Evolutionary conservation across 805 yeast genomes (phyloP).

Genomic region (Candida maesae): DNA sequence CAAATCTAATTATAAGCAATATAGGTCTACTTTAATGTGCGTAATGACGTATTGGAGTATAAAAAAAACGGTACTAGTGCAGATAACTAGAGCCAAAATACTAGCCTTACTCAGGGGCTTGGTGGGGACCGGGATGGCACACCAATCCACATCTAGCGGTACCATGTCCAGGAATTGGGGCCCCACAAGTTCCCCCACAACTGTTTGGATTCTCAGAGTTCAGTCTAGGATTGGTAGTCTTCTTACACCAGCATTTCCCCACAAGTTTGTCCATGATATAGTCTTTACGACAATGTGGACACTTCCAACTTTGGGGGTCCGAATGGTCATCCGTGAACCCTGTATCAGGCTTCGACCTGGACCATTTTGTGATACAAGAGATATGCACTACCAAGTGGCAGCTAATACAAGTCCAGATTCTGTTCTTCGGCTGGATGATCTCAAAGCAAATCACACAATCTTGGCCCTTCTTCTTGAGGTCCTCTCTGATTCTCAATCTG

Average conservation of each 20-base stretch:
- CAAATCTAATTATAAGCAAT: no score
- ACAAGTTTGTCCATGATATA: neutral
- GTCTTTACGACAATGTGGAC: neutral
- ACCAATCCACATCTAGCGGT: neutral
- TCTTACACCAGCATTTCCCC: neutral
- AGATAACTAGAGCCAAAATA: no score
- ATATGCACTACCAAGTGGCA: neutral
- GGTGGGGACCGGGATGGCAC: neutral
- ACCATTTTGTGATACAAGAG: neutral
- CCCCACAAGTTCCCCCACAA: neutral
- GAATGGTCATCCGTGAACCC: neutral
- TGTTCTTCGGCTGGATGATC: neutral
- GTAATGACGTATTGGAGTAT: no score
- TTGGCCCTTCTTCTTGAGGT: neutral
- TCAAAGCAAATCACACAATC: neutral
- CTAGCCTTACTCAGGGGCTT: neutral
- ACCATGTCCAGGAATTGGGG: neutral
- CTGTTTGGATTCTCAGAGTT: neutral
- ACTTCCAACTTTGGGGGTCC: neutral
- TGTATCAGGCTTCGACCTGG: no score
- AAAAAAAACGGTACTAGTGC: no score
- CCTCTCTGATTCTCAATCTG: neutral
- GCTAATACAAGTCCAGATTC: neutral
- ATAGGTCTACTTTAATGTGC: no score
- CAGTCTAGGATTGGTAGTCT: neutral